Conservation (phyloP, 768 basidiomycete species). For the Lanmaoa rubissima region DNA sequence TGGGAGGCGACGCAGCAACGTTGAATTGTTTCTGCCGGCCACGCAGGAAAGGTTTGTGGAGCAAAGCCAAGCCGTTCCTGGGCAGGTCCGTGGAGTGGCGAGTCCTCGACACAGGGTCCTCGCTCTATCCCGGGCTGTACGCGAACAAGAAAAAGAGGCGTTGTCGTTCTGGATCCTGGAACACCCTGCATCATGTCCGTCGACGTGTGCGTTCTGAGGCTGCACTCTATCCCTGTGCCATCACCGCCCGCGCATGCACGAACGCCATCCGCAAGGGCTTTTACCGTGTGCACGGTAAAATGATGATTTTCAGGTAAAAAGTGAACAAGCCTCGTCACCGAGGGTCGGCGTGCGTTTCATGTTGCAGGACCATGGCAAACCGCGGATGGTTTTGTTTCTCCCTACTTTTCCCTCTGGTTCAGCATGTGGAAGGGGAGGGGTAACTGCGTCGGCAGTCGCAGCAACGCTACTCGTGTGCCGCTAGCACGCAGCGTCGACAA, state of each 20-base stretch:
- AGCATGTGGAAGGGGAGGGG: background rate
- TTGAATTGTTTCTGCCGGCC: slow-evolving; percentile 9
- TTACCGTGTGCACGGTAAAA: slow-evolving; percentile 7
- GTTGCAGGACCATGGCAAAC: background rate
- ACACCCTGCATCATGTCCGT: slow-evolving; percentile 22
- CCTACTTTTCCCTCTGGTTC: background rate
- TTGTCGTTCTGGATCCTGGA: background rate
- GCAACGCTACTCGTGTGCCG: background rate
- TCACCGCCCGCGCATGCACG: background rate
- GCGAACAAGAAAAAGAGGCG: background rate
- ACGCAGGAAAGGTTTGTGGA: slow-evolving; percentile 18
- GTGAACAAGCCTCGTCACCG: background rate
- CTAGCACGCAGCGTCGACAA: background rate
- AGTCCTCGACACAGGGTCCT: slow-evolving; percentile 22
- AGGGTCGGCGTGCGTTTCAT: slow-evolving; percentile 7
- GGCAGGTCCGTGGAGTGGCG: slow-evolving; percentile 22
- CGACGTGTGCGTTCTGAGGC: background rate
- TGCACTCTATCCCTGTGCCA: slow-evolving; percentile 14
- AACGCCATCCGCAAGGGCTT: background rate
- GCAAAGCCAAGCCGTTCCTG: slow-evolving; percentile 1
- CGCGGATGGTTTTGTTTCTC: background rate
- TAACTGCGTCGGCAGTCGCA: background rate
- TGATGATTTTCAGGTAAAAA: background rate
- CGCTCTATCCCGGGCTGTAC: slow-evolving; percentile 4
- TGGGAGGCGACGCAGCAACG: slow-evolving; percentile 20